Evolutionary conservation across 352 stramenopile species (phyloP), one percentile per base, ranked within the genome.

Genomic region (Phytophthora rubi): DNA sequence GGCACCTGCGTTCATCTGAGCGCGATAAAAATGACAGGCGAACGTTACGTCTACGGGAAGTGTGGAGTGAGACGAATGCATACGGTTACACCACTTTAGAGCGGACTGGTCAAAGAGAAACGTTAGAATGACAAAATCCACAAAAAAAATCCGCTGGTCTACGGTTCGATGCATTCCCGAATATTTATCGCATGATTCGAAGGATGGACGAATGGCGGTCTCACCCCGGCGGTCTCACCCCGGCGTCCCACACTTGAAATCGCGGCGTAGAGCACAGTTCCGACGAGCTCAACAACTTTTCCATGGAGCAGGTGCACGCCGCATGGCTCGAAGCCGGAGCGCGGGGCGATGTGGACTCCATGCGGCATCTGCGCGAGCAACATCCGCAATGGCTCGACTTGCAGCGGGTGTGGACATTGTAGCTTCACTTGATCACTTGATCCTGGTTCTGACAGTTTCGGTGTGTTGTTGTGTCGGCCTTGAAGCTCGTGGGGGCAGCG

Each of bases 371-470:
- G 12, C 65, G 18, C n/a, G 13, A 16, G 6, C 61, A 61, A 7
- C 45, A 74, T 18, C 70, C 61, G 3, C 49, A 68, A 44, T 77
- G 70, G 61, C 70, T 77, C 37, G 61, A 65, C n/a, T 47, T 71
- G 16, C 9, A 68, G 10, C 57, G 61, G 39, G 68, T 70, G 21
- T 12, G 59, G 32, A 18, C 35, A 16, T 42, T 16, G 35, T 45
- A 7, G 15, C 42, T 16, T 42, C 12, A 16, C 10, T 42, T 48
- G 42, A n/a, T 4, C 8, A n/a, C 12, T 48, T n/a, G 12, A 4
- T 48, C 35, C 12, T 42, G 35, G 6, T 6, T 35, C 13, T 35
- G 7, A 32, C 47, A 35, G 13, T 67, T 67, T 67, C 51, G 51
- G 45, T 67, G 60, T 60, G 7, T 61, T 39, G 51, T 48, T 66